Conservation (phyloP, 2,329 filamentous ascomycete species). For the Stachybotrys echinatus region DNA sequence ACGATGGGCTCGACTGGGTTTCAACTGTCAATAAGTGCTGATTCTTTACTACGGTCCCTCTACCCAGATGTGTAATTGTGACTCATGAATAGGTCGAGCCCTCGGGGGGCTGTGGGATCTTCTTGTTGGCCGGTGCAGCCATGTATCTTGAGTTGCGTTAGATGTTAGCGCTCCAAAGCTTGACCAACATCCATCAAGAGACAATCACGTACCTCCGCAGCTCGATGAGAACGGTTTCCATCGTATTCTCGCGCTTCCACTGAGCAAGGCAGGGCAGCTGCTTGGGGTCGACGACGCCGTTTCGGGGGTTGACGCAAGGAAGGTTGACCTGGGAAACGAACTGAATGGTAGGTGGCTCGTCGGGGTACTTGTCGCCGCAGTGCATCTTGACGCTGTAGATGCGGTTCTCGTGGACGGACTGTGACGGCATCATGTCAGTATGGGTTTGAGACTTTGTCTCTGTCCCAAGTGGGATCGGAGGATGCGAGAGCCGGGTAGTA, state of each 20-base stretch:
- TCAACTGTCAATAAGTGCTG: no score
- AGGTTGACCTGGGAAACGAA: constrained; percentile 95
- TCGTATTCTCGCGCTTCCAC: constrained; percentile 91
- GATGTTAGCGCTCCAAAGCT: background rate
- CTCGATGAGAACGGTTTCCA: constrained; percentile 90
- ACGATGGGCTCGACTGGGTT: no score
- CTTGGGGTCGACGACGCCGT: constrained; percentile 77
- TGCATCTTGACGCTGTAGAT: constrained; percentile 98
- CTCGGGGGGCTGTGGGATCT: constrained; percentile 88
- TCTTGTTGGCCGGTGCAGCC: constrained; percentile 88
- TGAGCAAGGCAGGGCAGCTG: constrained; percentile 80
- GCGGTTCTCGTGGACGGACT: constrained; percentile 96
- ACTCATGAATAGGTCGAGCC: constrained; percentile 50
- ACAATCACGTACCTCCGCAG: constrained; percentile 59
- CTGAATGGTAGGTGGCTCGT: constrained; percentile 80
- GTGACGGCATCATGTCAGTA: constrained; percentile 6
- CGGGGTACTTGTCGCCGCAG: constrained; percentile 85
- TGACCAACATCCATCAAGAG: background rate
- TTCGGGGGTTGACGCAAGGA: constrained; percentile 80
- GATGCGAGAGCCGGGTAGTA: background rate
- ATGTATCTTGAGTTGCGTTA: constrained; percentile 81
- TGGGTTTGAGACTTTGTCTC: background rate
- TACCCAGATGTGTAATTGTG: background rate
- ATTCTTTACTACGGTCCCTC: no score
- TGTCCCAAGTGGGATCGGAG: background rate